Evolutionary conservation across 345 rosid genomes (phyloP).

Genomic region (Dipteronia dyeriana): DNA sequence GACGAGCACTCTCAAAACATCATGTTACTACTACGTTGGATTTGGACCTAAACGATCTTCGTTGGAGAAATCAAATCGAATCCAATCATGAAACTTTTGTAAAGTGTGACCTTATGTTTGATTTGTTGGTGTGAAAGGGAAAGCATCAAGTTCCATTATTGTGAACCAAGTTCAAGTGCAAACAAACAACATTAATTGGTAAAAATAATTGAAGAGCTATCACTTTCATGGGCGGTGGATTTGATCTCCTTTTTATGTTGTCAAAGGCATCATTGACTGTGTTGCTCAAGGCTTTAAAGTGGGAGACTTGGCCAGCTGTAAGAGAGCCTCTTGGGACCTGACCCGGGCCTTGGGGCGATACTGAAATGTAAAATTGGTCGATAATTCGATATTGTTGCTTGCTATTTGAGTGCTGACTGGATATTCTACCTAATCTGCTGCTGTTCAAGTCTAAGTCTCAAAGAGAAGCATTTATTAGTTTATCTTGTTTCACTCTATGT

Average conservation of each 20-base stretch:
- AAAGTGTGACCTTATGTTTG: neutral
- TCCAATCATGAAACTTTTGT: neutral
- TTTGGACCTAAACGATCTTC: neutral
- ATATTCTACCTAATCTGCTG: neutral
- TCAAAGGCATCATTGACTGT: neutral
- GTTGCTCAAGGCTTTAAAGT: neutral
- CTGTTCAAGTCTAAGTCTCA: neutral
- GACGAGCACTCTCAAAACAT: neutral
- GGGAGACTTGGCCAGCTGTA: neutral
- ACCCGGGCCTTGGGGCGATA: neutral
- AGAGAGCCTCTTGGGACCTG: too few relatives aligned
- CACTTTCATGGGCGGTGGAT: neutral
- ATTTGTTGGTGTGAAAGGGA: neutral
- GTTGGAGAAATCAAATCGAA: neutral
- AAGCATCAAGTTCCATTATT: neutral
- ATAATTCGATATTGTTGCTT: too few relatives aligned
- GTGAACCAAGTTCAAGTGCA: neutral
- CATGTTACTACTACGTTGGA: neutral
- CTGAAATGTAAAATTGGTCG: neutral
- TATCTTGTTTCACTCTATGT: neutral
- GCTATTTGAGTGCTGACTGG: neutral
- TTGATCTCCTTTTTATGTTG: neutral
- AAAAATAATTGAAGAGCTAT: neutral
- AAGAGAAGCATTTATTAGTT: neutral
- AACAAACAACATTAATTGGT: neutral